A percentile compares a stretch with the other conserved stretches of the same genome.
These are phyloP conservation scores for Solanum tarijense DNA, from an alignment of 257 asterid species.

Conservation along the genomic window DNA sequence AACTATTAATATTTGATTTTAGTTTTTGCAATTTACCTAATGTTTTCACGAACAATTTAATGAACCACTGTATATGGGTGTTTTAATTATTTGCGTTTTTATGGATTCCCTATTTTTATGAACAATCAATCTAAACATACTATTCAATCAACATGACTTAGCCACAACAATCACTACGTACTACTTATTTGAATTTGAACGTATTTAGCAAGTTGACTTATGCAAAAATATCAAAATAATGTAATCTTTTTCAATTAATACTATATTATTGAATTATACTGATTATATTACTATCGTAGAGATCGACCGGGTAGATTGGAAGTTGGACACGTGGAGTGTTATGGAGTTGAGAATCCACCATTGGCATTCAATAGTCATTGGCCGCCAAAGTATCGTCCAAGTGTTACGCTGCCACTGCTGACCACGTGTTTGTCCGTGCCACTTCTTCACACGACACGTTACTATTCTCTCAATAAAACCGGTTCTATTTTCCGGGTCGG, in stretches of 20 bases:
- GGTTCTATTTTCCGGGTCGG: not conserved
- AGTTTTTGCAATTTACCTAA: not conserved
- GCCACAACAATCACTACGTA: not conserved
- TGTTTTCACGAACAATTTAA: not conserved
- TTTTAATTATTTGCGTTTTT: not conserved
- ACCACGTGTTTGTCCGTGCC: conserved; percentile 18
- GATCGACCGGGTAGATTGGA: not conserved
- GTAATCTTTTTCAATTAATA: not conserved
- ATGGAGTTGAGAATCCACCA: not conserved
- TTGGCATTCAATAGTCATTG: not conserved
- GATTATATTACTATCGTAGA: too few relatives aligned
- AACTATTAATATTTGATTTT: not conserved
- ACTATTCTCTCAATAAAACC: not conserved
- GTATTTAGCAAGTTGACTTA: not conserved
- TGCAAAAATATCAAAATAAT: not conserved
- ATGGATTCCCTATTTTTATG: not conserved
- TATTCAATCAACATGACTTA: not conserved
- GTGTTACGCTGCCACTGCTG: conserved; percentile 12
- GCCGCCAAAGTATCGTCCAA: not conserved
- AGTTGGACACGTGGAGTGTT: not conserved
- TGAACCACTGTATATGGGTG: not conserved
- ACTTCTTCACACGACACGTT: conserved; percentile 5
- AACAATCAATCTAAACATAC: not conserved
- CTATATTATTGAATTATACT: not conserved
- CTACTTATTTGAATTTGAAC: not conserved